Percentiles rank a stretch among this genome's conserved stretches.
These are phyloP conservation scores for Lecanicillium sp. DNA, from an alignment of 2,329 filamentous ascomycete species.

Conservation along the genomic window DNA sequence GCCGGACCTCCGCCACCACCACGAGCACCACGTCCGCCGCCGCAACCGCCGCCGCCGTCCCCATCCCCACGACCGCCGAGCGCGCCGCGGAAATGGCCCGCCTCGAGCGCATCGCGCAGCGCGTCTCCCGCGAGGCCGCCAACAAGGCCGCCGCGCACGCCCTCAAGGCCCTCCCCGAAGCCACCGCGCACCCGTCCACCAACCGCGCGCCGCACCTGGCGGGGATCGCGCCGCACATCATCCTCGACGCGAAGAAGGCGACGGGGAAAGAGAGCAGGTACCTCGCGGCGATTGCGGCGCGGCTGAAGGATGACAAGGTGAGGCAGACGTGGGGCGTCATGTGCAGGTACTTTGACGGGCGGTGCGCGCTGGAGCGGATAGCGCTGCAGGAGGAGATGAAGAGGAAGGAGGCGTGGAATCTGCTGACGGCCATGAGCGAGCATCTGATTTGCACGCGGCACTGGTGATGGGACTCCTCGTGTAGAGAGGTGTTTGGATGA, in stretches of 20 bases:
- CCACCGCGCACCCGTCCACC: constrained; percentile 49
- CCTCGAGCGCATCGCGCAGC: constrained; percentile 51
- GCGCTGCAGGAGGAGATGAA: constrained; percentile 80
- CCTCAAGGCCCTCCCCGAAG: constrained; percentile 41
- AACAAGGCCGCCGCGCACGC: constrained; percentile 52
- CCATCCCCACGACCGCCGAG: constrained; percentile 41
- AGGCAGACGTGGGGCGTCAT: constrained; percentile 66
- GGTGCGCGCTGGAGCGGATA: constrained; percentile 78
- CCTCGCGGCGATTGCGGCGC: constrained; percentile 51
- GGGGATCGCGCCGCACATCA: constrained; percentile 57
- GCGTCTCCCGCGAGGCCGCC: constrained; percentile 48
- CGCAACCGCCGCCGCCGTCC: constrained; percentile 19
- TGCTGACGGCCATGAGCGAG: constrained; percentile 60
- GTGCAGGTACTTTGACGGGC: constrained; percentile 83
- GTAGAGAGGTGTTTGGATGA: too few species aligned
- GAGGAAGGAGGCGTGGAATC: constrained; percentile 70
- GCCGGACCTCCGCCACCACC: constrained; percentile 15
- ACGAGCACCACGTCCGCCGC: constrained; percentile 12
- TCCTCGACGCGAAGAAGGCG: constrained; percentile 72
- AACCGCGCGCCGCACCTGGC: constrained; percentile 54
- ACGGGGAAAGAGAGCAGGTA: constrained; percentile 73
- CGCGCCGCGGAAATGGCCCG: constrained; percentile 57
- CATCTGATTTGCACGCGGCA: constrained; percentile 62
- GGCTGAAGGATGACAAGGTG: constrained; percentile 51
- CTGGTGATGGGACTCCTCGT: too few species aligned